Evolutionary conservation across 2,329 filamentous ascomycete genomes (phyloP).

Genomic region (Dactylonectria estremocensis): DNA sequence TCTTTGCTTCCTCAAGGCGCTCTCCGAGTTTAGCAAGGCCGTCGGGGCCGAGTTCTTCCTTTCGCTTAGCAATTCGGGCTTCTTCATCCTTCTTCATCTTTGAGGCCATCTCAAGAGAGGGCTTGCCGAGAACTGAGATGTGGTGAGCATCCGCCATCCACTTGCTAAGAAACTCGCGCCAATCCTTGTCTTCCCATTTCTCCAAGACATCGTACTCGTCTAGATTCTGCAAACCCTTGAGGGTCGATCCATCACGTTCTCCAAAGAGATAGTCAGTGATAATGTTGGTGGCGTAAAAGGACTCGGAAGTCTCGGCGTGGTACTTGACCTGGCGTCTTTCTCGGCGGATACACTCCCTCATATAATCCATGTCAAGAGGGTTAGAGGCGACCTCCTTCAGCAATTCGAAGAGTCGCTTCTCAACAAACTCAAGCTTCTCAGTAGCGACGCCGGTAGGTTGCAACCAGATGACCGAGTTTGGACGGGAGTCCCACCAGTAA

Average conservation of each 20-base stretch:
- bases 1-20: conserved; percentile 86
- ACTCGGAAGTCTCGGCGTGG: conserved; percentile 84
- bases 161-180: conserved; percentile 85
- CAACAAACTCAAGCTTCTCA: conserved; percentile 85
- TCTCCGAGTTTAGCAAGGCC: conserved; percentile 83
- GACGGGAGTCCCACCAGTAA: conserved; percentile 84
- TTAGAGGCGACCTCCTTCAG: conserved; percentile 85
- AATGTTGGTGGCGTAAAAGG: conserved; percentile 86
- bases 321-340: conserved; percentile 88
- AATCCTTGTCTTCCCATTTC: conserved; percentile 86
- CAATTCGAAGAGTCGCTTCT: conserved; percentile 87
- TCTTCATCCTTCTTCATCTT: conserved; percentile 88
- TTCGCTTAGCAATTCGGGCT: conserved; percentile 83
- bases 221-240: conserved; percentile 72
- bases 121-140: conserved; percentile 89
- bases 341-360: conserved; percentile 88
- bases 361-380: conserved; percentile 89
- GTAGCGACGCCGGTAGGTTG: conserved; percentile 90
- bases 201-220: conserved; percentile 78
- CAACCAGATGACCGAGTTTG: conserved; percentile 88
- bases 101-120: conserved; percentile 83
- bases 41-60: conserved; percentile 83
- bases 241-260: conserved; percentile 83
- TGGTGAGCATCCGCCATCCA: conserved; percentile 91
- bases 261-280: conserved; percentile 96